These are phyloP conservation scores for Eremochloa ophiuroides DNA, from an alignment of 176 grass and related monocot genomes.

Conservation along the genomic window DNA sequence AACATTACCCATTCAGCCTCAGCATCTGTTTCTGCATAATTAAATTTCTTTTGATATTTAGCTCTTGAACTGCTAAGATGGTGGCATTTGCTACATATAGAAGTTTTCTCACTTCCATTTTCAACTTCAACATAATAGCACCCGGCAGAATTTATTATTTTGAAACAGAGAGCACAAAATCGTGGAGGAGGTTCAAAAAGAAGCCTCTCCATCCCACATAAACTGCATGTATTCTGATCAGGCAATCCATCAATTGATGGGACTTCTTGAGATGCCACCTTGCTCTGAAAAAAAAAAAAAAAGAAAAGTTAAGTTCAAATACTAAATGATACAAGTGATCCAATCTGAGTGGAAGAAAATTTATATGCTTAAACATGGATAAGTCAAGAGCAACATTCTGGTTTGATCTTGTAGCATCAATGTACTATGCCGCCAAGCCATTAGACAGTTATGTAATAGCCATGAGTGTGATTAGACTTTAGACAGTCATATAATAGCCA, in stretches of 20 bases:
- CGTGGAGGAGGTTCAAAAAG: slow-evolving; percentile 71
- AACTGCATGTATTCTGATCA: slow-evolving; percentile 81
- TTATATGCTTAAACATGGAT: not conserved
- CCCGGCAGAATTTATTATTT: slow-evolving; percentile 74
- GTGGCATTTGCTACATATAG: slow-evolving; percentile 88
- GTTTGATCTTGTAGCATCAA: slow-evolving; percentile 1
- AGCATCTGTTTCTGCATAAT: slow-evolving; percentile 91
- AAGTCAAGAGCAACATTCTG: not conserved
- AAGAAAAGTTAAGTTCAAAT: not conserved
- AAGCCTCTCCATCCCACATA: slow-evolving; percentile 78
- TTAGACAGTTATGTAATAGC: slow-evolving; percentile 11
- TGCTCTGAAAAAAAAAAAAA: slow-evolving; percentile 42
- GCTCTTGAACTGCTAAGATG: slow-evolving; percentile 63
- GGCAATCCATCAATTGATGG: slow-evolving; percentile 32
- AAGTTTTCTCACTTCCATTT: slow-evolving; percentile 51
- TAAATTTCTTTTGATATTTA: slow-evolving; percentile 56
- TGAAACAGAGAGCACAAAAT: slow-evolving; percentile 73
- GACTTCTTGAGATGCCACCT: slow-evolving; percentile 34
- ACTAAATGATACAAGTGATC: not conserved
- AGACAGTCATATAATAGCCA: not conserved
- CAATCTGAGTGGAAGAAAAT: slow-evolving; percentile 9
- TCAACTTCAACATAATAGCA: slow-evolving; percentile 62
- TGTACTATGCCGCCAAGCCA: not conserved
- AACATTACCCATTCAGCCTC: slow-evolving; percentile 86
- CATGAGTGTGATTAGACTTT: not conserved